These are phyloP conservation scores for Podila minutissima DNA, from an alignment of 192 early-diverging fungal genomes.

Conservation along the genomic window DNA sequence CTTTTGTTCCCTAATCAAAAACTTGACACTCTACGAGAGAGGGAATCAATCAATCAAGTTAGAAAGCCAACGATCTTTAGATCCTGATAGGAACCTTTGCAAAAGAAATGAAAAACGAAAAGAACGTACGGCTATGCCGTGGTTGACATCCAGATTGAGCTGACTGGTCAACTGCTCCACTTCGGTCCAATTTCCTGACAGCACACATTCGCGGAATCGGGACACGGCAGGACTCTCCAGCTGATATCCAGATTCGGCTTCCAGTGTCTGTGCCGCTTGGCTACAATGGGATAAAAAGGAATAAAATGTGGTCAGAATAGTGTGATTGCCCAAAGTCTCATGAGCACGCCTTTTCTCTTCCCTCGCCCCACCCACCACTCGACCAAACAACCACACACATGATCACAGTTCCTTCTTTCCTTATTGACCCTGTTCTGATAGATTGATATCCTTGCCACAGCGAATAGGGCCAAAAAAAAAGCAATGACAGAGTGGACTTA, in stretches of 20 bases:
- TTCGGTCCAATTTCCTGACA: constrained; percentile 81
- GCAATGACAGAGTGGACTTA: constrained; percentile 41
- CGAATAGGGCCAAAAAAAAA: neutral
- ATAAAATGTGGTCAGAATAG: neutral
- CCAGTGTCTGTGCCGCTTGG: constrained; percentile 72
- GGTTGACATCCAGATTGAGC: constrained; percentile 55
- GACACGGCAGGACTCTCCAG: constrained; percentile 78
- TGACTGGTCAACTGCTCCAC: constrained; percentile 68
- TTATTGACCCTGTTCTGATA: neutral
- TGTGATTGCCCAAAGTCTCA: neutral
- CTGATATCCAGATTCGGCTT: constrained; percentile 82
- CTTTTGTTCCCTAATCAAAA: constrained; percentile 89
- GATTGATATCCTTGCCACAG: neutral
- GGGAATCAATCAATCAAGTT: neutral
- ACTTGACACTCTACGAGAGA: constrained; percentile 56
- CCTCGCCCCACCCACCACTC: too few species aligned
- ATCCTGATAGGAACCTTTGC: neutral
- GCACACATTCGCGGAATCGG: constrained; percentile 75
- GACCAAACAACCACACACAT: too few species aligned
- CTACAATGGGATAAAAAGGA: constrained; percentile 38
- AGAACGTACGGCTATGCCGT: constrained; percentile 40
- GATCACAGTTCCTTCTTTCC: too few species aligned
- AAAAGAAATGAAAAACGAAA: neutral
- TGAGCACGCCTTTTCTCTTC: too few species aligned
- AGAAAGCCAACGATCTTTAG: too few species aligned